Conservation (phyloP, 2,329 filamentous ascomycete species). For the Xylaria sp. region DNA sequence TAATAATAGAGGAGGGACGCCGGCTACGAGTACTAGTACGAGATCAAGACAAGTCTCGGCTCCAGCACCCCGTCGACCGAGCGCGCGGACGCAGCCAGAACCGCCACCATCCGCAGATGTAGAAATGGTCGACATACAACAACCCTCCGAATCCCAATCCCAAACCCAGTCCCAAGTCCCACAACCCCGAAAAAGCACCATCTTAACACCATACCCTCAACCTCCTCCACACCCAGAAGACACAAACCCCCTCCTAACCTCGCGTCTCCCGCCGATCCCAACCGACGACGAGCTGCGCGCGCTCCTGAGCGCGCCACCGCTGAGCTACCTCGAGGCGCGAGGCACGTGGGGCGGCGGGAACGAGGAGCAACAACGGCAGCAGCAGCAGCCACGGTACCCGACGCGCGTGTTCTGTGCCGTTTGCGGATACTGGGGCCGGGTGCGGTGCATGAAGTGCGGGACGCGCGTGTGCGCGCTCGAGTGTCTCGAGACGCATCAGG, state of each 20-base stretch:
- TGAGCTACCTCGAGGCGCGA: conserved; percentile 74
- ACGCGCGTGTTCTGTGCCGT: conserved; percentile 78
- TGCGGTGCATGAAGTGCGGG: conserved; percentile 82
- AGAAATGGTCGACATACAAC: conserved; percentile 56
- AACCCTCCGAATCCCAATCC: neutral
- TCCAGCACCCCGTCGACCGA: neutral
- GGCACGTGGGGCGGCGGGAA: conserved; percentile 53
- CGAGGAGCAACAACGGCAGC: neutral
- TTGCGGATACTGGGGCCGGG: conserved; percentile 84
- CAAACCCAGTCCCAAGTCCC: conserved; percentile 14
- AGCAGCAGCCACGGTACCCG: conserved; percentile 57
- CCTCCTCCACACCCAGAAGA: conserved; percentile 54
- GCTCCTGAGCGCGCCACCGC: conserved; percentile 71
- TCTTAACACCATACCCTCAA: conserved; percentile 36
- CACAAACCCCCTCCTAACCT: conserved; percentile 67
- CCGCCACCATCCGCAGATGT: conserved; percentile 44
- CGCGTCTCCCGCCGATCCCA: conserved; percentile 67
- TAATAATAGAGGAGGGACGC: neutral
- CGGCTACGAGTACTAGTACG: neutral
- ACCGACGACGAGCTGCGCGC: conserved; percentile 71
- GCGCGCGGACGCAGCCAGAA: neutral
- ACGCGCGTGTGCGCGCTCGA: conserved; percentile 80
- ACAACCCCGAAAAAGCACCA: conserved; percentile 45
- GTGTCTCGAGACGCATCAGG: conserved; percentile 77
- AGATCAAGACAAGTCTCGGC: conserved; percentile 12